Evolutionary conservation across 1,284 basidiomycete species (phyloP).

Genomic region (Leccinum griseonigrum): DNA sequence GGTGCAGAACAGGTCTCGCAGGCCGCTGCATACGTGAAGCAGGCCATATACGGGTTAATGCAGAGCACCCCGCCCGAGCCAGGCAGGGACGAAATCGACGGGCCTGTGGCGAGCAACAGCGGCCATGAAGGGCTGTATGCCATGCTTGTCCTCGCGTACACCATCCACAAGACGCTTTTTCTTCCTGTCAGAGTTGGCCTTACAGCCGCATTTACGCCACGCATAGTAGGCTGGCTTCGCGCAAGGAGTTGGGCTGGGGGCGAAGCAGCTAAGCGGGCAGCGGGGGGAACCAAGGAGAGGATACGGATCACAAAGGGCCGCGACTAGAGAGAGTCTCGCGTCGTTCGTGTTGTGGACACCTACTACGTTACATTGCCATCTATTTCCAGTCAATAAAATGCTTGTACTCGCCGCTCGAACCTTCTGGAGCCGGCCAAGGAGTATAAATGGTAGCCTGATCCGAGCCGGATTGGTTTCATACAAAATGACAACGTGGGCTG

Average conservation of each 20-base stretch:
- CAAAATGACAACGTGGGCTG: conserved; percentile 33
- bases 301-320: conserved; percentile 19
- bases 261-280: conserved; percentile 64
- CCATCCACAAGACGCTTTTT: conserved; percentile 93
- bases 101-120: conserved; percentile 28
- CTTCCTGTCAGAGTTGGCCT: conserved; percentile 88
- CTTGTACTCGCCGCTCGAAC: background rate
- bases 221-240: conserved; percentile 77
- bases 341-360: background rate
- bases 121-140: conserved; percentile 80
- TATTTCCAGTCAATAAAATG: conserved; percentile 9
- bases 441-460: conserved; percentile 7
- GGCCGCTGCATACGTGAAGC: conserved; percentile 60
- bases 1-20: conserved; percentile 89
- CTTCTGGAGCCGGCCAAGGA: conserved; percentile 5
- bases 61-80: conserved; percentile 57
- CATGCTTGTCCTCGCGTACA: conserved; percentile 90
- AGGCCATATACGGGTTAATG: conserved; percentile 40
- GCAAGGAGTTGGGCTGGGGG: conserved; percentile 74
- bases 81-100: conserved; percentile 55
- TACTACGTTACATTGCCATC: conserved; percentile 18
- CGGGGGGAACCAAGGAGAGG: conserved; percentile 59
- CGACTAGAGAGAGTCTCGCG: conserved; percentile 5
- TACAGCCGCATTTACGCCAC: conserved; percentile 86
- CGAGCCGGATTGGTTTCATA: background rate